A percentile compares a stretch with the other conserved stretches of the same genome.
These are phyloP conservation scores for Microcos paniculata DNA, from an alignment of 345 rosid genomes.

Conservation along the genomic window DNA sequence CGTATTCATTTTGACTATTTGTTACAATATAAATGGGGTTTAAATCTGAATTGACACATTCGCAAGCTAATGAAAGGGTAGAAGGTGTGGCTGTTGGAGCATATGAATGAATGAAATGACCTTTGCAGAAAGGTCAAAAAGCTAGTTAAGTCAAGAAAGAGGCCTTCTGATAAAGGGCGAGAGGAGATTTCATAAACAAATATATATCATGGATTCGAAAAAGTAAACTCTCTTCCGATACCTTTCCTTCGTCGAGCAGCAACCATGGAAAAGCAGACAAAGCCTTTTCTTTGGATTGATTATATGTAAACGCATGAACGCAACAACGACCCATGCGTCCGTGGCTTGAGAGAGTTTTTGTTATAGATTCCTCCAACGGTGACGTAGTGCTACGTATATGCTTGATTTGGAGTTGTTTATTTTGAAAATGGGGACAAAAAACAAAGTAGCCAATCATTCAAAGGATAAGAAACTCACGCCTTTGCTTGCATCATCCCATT, in stretches of 20 bases:
- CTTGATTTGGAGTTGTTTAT: not conserved
- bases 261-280: not conserved
- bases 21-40: not conserved
- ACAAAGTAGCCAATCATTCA: not conserved
- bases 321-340: not conserved
- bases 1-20: too few relatives aligned
- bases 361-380: not conserved
- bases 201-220: not conserved
- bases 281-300: not conserved
- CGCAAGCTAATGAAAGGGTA: not conserved
- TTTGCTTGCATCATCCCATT: slow-evolving; percentile 4
- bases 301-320: not conserved
- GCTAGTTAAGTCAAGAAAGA: not conserved
- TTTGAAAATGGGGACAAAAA: not conserved
- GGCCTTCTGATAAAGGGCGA: not conserved
- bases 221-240: not conserved
- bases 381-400: slow-evolving; percentile 4
- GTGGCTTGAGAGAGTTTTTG: not conserved
- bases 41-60: not conserved
- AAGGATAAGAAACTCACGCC: not conserved
- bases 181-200: not conserved
- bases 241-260: slow-evolving; percentile 9
- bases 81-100: not conserved
- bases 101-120: not conserved
- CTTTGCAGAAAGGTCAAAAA: not conserved